Evolutionary conservation across 2,329 filamentous ascomycete genomes (phyloP).

Genomic region (Coniochaeta hoffmannii): DNA sequence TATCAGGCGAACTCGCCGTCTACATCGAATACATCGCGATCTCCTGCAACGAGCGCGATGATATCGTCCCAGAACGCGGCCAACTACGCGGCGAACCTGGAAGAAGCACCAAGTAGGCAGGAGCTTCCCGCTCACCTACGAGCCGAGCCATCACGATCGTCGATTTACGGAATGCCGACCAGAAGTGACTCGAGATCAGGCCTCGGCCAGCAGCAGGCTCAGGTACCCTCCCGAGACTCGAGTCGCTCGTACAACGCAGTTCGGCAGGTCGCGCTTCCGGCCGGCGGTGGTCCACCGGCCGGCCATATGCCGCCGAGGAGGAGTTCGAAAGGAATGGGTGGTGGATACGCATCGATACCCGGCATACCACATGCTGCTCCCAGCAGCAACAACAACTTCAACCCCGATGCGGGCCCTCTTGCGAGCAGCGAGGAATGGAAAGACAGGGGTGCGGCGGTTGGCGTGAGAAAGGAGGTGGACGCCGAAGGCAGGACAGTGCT

Average conservation of each 20-base stretch:
- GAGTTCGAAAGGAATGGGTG: slow-evolving; percentile 64
- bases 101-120: background rate
- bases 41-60: background rate
- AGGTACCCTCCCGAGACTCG: slow-evolving; percentile 58
- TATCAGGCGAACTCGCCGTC: background rate
- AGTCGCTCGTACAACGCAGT: slow-evolving; percentile 58
- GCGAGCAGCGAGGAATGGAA: slow-evolving; percentile 87
- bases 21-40: slow-evolving; percentile 12
- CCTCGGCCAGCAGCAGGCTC: slow-evolving; percentile 50
- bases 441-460: slow-evolving; percentile 84
- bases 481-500: slow-evolving; percentile 74
- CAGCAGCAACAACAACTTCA: slow-evolving; percentile 20
- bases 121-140: slow-evolving; percentile 30
- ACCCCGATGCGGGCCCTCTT: slow-evolving; percentile 33
- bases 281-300: slow-evolving; percentile 43
- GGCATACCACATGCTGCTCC: slow-evolving; percentile 33
- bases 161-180: slow-evolving; percentile 45
- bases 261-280: slow-evolving; percentile 41
- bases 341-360: slow-evolving; percentile 41
- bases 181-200: slow-evolving; percentile 58
- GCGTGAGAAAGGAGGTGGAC: slow-evolving; percentile 75
- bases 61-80: background rate
- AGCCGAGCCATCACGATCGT: slow-evolving; percentile 51
- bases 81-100: background rate
- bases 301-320: slow-evolving; percentile 66